These are phyloP conservation scores for Neurospora tetrasperma DNA, from an alignment of 495 filamentous ascomycete species.

Conservation along the genomic window DNA sequence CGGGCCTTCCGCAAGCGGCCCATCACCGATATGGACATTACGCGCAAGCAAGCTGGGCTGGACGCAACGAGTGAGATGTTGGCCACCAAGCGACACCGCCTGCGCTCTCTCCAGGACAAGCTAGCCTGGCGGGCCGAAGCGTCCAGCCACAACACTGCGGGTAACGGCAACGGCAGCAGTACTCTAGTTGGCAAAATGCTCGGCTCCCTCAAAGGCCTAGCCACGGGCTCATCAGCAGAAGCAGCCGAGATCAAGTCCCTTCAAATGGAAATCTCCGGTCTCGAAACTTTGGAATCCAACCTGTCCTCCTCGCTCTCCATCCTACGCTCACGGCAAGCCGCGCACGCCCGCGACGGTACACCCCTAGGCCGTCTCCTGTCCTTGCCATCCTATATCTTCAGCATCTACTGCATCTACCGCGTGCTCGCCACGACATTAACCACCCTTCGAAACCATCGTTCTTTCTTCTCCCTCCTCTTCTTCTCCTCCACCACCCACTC, in stretches of 20 bases:
- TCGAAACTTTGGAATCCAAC: conserved; percentile 62
- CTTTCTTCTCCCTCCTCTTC: conserved; percentile 28
- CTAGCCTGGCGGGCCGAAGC: conserved; percentile 30
- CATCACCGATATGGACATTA: conserved; percentile 59
- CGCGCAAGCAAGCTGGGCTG: conserved; percentile 61
- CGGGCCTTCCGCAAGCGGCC: conserved; percentile 30
- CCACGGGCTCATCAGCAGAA: conserved; percentile 47
- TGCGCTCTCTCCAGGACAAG: conserved; percentile 57
- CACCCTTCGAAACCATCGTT: conserved; percentile 42
- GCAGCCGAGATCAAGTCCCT: conserved; percentile 53
- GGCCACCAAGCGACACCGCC: conserved; percentile 52
- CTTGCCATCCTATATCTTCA: conserved; percentile 53
- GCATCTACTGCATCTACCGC: conserved; percentile 66
- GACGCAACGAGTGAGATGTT: conserved; percentile 70
- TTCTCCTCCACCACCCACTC: background rate
- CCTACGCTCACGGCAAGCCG: conserved; percentile 47
- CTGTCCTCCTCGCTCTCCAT: conserved; percentile 50
- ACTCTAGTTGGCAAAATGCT: conserved; percentile 56
- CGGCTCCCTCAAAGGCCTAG: conserved; percentile 39
- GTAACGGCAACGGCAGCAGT: conserved; percentile 41
- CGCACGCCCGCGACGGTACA: conserved; percentile 52
- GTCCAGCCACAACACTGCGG: background rate
- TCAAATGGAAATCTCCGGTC: conserved; percentile 64
- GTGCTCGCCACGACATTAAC: conserved; percentile 57
- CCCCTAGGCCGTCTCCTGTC: conserved; percentile 48